These are phyloP conservation scores for Fusarium sp. DNA, from an alignment of 2,329 filamentous ascomycete genomes.

Conservation along the genomic window DNA sequence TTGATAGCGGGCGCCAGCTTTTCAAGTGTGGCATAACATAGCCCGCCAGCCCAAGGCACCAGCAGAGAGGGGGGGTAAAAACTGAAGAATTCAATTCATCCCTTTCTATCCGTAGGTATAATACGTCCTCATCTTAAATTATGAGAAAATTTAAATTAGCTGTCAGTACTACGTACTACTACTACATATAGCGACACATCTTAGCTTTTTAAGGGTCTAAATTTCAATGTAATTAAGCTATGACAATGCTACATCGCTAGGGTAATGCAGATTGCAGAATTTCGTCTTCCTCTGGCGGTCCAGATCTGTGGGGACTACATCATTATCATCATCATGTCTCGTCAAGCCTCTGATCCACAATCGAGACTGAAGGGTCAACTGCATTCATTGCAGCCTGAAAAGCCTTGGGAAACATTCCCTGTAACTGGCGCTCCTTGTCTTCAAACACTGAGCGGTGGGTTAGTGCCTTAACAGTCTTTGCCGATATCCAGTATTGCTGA, in stretches of 20 bases:
- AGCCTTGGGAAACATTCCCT: conserved; percentile 13
- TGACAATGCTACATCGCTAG: neutral
- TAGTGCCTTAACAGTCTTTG: conserved; percentile 10
- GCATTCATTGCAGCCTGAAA: conserved; percentile 37
- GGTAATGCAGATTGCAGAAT: neutral
- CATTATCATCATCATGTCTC: neutral
- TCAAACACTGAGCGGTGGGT: neutral
- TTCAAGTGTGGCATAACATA: conserved; percentile 31
- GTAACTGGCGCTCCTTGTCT: conserved; percentile 4
- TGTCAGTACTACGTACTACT: too few species aligned
- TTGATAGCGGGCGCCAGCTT: conserved; percentile 24
- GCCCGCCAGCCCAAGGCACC: neutral
- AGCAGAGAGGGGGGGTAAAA: neutral
- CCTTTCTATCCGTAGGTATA: neutral
- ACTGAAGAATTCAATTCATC: neutral
- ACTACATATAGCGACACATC: neutral
- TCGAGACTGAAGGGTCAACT: conserved; percentile 38
- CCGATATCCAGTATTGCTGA: conserved; percentile 49
- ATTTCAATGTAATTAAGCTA: neutral
- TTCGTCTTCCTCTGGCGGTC: conserved; percentile 3
- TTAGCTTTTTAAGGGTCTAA: neutral
- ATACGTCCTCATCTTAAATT: neutral
- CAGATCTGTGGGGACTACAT: conserved; percentile 29
- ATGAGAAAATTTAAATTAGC: neutral
- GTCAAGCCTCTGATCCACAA: conserved; percentile 27